These are phyloP conservation scores for Caryopteris hybrid DNA, from an alignment of 305 asterid genomes.

Conservation along the genomic window DNA sequence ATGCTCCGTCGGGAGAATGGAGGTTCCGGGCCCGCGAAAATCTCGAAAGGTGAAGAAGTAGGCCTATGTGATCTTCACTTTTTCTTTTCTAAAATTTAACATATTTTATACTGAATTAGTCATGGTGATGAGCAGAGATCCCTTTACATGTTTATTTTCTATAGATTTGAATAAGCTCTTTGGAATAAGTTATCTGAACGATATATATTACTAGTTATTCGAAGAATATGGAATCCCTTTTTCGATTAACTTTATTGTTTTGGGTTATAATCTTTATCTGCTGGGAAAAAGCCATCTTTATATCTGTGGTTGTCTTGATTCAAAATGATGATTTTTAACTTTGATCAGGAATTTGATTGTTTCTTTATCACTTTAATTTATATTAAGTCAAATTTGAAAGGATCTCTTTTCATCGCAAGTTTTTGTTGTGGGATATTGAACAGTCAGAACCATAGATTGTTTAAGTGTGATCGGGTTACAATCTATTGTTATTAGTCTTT, in stretches of 20 bases:
- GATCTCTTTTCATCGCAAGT: not conserved
- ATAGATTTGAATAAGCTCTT: conserved; percentile 36
- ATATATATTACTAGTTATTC: conserved; percentile 18
- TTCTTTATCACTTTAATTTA: not conserved
- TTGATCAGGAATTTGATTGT: not conserved
- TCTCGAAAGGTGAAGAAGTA: conserved; percentile 74
- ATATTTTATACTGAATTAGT: conserved; percentile 25
- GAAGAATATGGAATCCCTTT: conserved; percentile 17
- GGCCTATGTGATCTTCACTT: conserved; percentile 19
- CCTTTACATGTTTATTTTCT: conserved; percentile 15
- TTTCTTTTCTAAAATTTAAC: not conserved
- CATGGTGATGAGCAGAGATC: conserved; percentile 26
- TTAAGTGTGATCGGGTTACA: not conserved
- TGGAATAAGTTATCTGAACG: conserved; percentile 30
- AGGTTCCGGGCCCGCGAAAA: conserved; percentile 74
- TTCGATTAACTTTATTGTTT: conserved; percentile 4
- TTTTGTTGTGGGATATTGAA: not conserved
- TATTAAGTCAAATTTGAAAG: too few species aligned
- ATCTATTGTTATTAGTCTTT: not conserved
- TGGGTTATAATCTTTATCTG: not conserved
- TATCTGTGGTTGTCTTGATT: not conserved
- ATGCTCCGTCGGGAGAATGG: conserved; percentile 83
- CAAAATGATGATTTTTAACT: conserved; percentile 4
- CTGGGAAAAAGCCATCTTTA: conserved; percentile 11
- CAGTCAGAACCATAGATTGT: not conserved